Evolutionary conservation across 1,284 basidiomycete genomes (phyloP).

Genomic region (Rhodotorula glutinis): DNA sequence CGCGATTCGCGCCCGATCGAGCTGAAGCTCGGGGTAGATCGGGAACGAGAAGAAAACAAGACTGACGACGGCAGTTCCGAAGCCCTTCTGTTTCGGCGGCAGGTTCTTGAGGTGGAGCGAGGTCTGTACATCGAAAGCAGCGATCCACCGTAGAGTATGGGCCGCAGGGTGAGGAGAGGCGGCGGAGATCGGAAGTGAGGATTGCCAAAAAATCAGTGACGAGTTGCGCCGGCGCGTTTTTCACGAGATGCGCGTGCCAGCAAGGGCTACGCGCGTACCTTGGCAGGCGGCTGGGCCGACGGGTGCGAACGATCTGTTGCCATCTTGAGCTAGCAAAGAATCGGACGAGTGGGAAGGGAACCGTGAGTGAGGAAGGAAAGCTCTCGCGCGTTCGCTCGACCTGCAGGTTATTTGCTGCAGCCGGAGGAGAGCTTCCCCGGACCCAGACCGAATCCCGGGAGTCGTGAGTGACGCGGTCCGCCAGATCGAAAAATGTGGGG

Average conservation of each 20-base stretch:
- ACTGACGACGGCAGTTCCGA: conserved; percentile 21
- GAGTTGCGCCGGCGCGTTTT: not conserved
- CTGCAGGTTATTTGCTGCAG: not conserved
- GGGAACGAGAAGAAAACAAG: not conserved
- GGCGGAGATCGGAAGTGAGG: not conserved
- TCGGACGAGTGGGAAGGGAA: not conserved
- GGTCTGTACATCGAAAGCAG: not conserved
- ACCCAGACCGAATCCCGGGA: not conserved
- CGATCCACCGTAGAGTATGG: not conserved
- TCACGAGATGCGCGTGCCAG: not conserved
- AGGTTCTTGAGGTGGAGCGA: conserved; percentile 30
- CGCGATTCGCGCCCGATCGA: too few species aligned
- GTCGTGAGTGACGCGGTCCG: not conserved
- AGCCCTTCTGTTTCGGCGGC: conserved; percentile 43
- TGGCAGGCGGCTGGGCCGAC: conserved; percentile 4
- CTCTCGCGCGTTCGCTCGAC: too few species aligned
- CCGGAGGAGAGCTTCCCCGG: not conserved
- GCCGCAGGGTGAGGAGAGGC: not conserved
- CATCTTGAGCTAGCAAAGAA: not conserved
- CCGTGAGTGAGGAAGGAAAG: not conserved
- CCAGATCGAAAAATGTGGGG: too few species aligned
- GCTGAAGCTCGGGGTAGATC: not conserved
- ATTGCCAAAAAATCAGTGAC: not conserved
- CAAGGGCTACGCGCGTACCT: not conserved
- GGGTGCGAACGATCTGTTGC: not conserved